phyloP scores from a whole-genome alignment of 306 rosid species.

The Hylodesmum podocarpum region DNA sequence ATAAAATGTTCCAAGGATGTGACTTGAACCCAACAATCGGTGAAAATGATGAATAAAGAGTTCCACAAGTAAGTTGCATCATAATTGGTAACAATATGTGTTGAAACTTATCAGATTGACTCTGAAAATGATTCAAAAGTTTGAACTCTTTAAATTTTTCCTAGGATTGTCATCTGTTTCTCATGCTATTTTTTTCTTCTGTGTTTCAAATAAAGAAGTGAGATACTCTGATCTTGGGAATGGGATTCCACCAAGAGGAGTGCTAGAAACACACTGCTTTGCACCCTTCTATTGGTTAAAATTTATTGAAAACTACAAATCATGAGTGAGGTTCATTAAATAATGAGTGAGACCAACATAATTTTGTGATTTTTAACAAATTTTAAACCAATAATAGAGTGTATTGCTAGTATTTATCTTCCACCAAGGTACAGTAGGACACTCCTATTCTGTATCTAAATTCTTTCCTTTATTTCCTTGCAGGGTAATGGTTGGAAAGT shows the following conservation, averaged over 20 bases:
- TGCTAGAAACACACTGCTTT: too few relatives aligned
- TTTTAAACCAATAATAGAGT: too few relatives aligned
- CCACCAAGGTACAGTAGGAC: neutral
- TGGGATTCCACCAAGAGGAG: neutral
- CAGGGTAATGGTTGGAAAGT: slow-evolving; percentile 99
- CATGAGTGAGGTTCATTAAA: too few relatives aligned
- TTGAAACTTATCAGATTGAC: slow-evolving; percentile 12
- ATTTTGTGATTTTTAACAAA: too few relatives aligned
- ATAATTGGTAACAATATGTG: neutral
- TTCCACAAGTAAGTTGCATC: neutral
- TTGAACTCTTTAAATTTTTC: slow-evolving; percentile 9
- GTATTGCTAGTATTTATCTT: too few relatives aligned
- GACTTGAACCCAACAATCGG: neutral
- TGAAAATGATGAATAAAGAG: neutral
- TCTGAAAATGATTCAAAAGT: slow-evolving; percentile 6
- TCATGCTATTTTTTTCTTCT: neutral
- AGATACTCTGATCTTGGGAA: neutral
- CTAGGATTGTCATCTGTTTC: slow-evolving; percentile 5
- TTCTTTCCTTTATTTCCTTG: slow-evolving; percentile 29
- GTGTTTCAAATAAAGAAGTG: neutral
- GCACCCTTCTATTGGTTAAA: too few relatives aligned
- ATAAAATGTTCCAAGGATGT: neutral
- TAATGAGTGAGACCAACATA: too few relatives aligned
- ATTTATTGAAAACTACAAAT: too few relatives aligned
- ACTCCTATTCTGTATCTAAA: slow-evolving; percentile 15